A percentile compares a stretch with the other conserved stretches of the same genome.
Conservation (phyloP, 176 grass and related monocot genomes). For the Pontederia crassipes region DNA sequence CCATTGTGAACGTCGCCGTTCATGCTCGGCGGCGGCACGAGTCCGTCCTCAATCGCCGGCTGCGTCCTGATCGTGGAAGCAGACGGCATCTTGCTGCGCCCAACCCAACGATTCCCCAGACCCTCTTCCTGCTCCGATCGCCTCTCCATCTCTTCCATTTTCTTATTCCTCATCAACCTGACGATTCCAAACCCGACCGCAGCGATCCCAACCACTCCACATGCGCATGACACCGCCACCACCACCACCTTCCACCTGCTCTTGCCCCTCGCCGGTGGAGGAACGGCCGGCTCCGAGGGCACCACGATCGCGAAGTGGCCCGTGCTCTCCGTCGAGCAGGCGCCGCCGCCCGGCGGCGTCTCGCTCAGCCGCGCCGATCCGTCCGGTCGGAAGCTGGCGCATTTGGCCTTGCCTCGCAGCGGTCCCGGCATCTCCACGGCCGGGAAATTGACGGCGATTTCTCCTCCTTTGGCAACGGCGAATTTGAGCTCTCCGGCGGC, state of each 20-base stretch:
- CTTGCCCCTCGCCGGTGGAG: neutral
- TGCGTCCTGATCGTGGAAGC: slow-evolving; percentile 10
- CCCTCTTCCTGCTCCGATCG: slow-evolving; percentile 10
- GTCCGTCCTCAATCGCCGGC: slow-evolving; percentile 11
- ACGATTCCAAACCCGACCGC: neutral
- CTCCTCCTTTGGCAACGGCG: neutral
- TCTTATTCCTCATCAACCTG: slow-evolving; percentile 10
- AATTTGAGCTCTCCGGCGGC: slow-evolving; percentile 7
- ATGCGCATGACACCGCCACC: neutral
- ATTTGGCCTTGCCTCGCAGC: slow-evolving; percentile 4
- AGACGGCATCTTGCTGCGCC: slow-evolving; percentile 15
- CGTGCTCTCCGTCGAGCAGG: slow-evolving; percentile 1
- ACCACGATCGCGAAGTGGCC: slow-evolving; percentile 18
- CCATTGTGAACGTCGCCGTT: too few species aligned
- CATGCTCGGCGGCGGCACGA: neutral
- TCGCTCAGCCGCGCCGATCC: slow-evolving; percentile 3
- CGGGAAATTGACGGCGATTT: slow-evolving; percentile 8
- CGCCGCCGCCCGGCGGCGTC: neutral
- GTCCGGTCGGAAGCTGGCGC: slow-evolving; percentile 4
- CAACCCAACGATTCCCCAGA: slow-evolving; percentile 9
- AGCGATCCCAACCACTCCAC: neutral
- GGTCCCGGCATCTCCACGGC: neutral
- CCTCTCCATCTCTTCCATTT: slow-evolving; percentile 11
- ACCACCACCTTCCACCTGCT: neutral
- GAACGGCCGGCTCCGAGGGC: neutral